These are phyloP conservation scores for Trebouxia sp. DNA, from an alignment of 139 green algal genomes.

Conservation along the genomic window DNA sequence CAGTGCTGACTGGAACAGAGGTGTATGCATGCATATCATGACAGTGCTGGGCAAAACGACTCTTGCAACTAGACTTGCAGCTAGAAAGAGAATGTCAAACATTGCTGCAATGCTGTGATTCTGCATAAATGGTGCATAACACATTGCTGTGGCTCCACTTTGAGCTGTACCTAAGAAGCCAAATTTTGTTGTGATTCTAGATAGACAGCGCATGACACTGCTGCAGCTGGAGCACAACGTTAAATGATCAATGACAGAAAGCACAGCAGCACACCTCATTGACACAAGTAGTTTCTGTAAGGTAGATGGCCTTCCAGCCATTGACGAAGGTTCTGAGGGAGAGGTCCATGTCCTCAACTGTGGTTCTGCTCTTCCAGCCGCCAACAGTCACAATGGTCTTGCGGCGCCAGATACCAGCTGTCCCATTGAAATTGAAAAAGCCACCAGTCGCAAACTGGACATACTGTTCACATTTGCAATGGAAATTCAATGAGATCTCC, in stretches of 20 bases:
- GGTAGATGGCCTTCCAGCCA: conserved; percentile 86
- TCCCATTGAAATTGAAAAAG: conserved; percentile 95
- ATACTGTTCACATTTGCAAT: conserved; percentile 87
- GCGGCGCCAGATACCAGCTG: conserved; percentile 71
- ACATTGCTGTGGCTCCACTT: too few relatives aligned
- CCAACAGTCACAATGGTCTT: conserved; percentile 85
- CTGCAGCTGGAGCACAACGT: too few relatives aligned
- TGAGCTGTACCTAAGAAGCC: too few relatives aligned
- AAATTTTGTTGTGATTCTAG: too few relatives aligned
- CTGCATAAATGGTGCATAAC: too few relatives aligned
- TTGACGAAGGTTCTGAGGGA: conserved; percentile 78
- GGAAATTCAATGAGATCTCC: conserved; percentile 83
- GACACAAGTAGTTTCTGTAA: conserved; percentile 79
- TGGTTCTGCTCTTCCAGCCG: conserved; percentile 92
- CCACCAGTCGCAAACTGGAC: conserved; percentile 64
- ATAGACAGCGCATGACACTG: too few relatives aligned
- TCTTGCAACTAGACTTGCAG: too few relatives aligned
- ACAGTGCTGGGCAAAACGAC: too few relatives aligned
- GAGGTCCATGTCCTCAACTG: conserved; percentile 94
- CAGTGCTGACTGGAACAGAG: too few relatives aligned
- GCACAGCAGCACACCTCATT: conserved; percentile 58
- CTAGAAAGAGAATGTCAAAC: too few relatives aligned
- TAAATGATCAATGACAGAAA: not conserved
- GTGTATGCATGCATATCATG: too few relatives aligned
- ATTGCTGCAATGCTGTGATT: too few relatives aligned